Evolutionary conservation across 1,139 yeast species (phyloP), one percentile per base, ranked within the genome.

Genomic region (Suhomyces yuchorum): DNA sequence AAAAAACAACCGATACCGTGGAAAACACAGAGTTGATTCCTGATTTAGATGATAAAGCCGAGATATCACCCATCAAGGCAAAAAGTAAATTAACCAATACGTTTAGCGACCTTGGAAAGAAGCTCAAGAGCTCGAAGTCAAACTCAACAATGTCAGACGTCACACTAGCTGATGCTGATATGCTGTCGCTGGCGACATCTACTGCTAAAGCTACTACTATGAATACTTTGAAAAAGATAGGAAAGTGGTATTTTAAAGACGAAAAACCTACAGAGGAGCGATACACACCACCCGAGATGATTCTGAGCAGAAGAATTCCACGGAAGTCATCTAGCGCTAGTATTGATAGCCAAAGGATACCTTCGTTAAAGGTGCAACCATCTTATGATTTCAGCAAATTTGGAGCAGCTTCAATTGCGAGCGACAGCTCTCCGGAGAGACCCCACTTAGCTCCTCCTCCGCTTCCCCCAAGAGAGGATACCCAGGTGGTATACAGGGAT

Each of bases 271-370:
- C 46, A 42, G 54, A 60, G 43, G 44, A 47, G 32, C 46, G 38
- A 2, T 81, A 81, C 53, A 70, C 67, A 2, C 80, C 84, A 0
- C 88, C 88, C 0, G 87, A 83, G 58, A 84, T 84, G 89, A 84
- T 84, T 24, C 73, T 80, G 44, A 80, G 71, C 42, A 68, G 90
- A 58, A 68, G 87, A 55, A 57, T 64, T 12, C 69, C 72, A 4
- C 60, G 77, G 33, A 60, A 60, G 52, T 46, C 61, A 4, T 46
- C 54, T 4, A 38, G 15, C 32, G 39, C 47, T 2, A 44, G 47
- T 32, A 7, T 44, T 15, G 43, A 44, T 6, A 40, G 43, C 18
- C 34, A 17, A 12, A 34, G 23, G 9, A 11, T 35, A n/a, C 42
- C 38, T n/a, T 39, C 44, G 6, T 14, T 49, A 26, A 43, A 43